phyloP scores from a whole-genome alignment of 495 filamentous ascomycete species.

The Cercophora sp. region DNA sequence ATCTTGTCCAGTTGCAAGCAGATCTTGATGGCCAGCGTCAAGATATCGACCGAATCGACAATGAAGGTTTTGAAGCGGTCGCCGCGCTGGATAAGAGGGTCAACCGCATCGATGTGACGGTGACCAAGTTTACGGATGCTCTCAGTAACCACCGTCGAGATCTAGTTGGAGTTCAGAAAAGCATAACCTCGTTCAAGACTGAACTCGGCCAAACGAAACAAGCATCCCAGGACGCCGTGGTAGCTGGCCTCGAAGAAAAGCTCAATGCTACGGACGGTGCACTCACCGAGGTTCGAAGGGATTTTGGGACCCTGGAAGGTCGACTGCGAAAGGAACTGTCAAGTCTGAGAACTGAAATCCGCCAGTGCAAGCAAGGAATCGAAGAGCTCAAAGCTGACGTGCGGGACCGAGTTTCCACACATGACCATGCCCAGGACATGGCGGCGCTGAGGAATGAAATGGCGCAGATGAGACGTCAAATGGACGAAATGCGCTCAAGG shows the following conservation, averaged over 20 bases:
- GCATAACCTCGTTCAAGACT: conserved; percentile 19
- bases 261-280: conserved; percentile 3
- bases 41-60: conserved; percentile 31
- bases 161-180: conserved; percentile 13
- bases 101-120: conserved; percentile 22
- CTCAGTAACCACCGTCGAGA: conserved; percentile 16
- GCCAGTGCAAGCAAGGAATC: conserved; percentile 2
- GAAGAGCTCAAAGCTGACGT: conserved; percentile 4
- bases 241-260: conserved; percentile 16
- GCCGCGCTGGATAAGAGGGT: conserved; percentile 29
- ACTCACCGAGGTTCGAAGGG: conserved; percentile 1
- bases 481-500: conserved; percentile 21
- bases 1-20: conserved; percentile 18
- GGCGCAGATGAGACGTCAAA: conserved; percentile 24
- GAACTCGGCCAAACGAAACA: conserved; percentile 18
- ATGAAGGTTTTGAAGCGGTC: conserved; percentile 29
- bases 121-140: conserved; percentile 20
- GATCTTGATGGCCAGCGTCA: conserved; percentile 30
- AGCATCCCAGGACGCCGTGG: conserved; percentile 8
- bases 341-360: conserved; percentile 6
- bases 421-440: conserved; percentile 17
- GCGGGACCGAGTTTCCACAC: background rate
- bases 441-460: conserved; percentile 15
- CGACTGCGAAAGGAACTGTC: conserved; percentile 1
- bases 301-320: background rate